Conservation (phyloP, 2,329 filamentous ascomycete species). For the Remersonia thermophila region DNA sequence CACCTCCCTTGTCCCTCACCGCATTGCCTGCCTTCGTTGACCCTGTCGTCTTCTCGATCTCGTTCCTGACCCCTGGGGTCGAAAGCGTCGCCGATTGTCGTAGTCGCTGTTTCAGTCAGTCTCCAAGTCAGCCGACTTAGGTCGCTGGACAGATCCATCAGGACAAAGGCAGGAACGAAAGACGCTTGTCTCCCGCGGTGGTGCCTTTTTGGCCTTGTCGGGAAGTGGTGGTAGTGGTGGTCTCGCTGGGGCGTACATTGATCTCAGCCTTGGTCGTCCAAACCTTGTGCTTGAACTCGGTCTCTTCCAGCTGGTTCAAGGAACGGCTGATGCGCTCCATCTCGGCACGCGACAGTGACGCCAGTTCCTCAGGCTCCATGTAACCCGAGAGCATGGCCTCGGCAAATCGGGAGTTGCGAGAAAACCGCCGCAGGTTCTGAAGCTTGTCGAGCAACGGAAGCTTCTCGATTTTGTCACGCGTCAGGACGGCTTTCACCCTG, state of each 20-base stretch:
- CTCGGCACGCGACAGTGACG: conserved; percentile 5
- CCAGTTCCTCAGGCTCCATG: conserved; percentile 8
- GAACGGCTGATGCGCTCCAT: conserved; percentile 6
- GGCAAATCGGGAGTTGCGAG: conserved; percentile 9
- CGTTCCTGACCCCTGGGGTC: neutral
- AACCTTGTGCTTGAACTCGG: conserved; percentile 8
- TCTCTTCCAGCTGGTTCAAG: conserved; percentile 6
- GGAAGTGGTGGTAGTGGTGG: neutral
- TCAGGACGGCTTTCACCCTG: conserved; percentile 1
- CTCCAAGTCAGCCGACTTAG: conserved; percentile 3
- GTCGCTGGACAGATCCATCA: too few relatives aligned
- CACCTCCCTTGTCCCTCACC: neutral
- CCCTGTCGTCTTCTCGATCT: neutral
- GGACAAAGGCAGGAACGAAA: too few relatives aligned
- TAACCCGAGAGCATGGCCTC: conserved; percentile 15
- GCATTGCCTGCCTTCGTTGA: too few relatives aligned
- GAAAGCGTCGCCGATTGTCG: neutral
- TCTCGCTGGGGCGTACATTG: conserved; percentile 12
- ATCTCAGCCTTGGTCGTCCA: conserved; percentile 9
- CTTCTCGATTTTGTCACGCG: neutral
- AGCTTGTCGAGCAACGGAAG: conserved; percentile 13
- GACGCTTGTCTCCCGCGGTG: too few relatives aligned
- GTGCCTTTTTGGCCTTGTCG: too few relatives aligned
- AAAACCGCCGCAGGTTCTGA: conserved; percentile 6
- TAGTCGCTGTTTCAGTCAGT: conserved; percentile 2